Evolutionary conservation across 2,329 filamentous ascomycete species (phyloP).

Genomic region (Trichoderma sp.): DNA sequence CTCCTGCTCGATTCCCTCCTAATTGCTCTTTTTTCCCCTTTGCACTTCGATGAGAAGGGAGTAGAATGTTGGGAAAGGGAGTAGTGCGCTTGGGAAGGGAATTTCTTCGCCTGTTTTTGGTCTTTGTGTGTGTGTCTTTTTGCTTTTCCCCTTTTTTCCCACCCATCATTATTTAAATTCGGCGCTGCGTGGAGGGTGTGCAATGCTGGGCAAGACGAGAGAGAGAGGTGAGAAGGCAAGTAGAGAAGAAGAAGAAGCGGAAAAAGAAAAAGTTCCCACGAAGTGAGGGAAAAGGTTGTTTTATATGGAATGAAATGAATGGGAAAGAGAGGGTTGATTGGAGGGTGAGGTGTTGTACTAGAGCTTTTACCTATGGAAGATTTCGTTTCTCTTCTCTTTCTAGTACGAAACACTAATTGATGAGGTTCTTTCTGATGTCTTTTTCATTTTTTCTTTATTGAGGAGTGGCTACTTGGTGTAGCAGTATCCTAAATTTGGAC

Average conservation of each 20-base stretch:
- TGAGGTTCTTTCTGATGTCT: not conserved
- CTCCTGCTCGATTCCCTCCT: not conserved
- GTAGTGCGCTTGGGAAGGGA: not conserved
- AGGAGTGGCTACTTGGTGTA: not conserved
- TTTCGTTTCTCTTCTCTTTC: not conserved
- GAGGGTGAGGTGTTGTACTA: not conserved
- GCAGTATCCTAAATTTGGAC: not conserved
- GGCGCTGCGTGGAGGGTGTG: not conserved
- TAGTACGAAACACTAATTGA: not conserved
- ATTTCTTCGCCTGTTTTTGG: not conserved
- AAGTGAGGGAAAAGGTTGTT: not conserved
- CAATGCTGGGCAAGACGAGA: not conserved
- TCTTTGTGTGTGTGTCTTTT: not conserved
- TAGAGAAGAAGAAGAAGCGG: not conserved
- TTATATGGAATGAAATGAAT: not conserved
- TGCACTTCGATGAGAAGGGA: not conserved
- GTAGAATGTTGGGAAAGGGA: not conserved
- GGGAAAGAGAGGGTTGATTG: not conserved
- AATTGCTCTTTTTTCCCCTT: not conserved
- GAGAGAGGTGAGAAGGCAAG: not conserved
- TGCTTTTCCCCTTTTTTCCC: not conserved
- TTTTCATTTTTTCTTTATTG: not conserved
- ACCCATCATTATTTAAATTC: not conserved
- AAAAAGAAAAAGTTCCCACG: not conserved
- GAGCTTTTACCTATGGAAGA: not conserved